Percentiles rank a stretch among this genome's conserved stretches.
Conservation (phyloP, 768 basidiomycete species). For the Leccinum sublutescens region DNA sequence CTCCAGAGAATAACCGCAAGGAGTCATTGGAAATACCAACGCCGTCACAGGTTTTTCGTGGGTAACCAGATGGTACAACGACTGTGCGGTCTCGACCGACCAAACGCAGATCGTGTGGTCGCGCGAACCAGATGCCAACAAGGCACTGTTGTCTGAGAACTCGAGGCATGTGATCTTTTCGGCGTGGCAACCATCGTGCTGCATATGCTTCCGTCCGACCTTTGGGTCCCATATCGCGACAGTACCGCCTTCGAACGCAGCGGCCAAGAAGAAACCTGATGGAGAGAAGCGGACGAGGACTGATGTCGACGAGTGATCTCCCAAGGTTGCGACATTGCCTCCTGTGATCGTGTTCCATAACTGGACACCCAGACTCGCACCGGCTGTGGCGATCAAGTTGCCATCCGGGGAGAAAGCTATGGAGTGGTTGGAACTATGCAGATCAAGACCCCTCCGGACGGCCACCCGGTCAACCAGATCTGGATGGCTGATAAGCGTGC, state of each 20-base stretch:
- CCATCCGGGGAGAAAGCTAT: conserved; percentile 16
- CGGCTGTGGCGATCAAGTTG: conserved; percentile 15
- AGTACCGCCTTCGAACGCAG: conserved; percentile 16
- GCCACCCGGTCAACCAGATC: neutral
- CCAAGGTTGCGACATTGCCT: conserved; percentile 20
- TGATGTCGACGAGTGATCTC: conserved; percentile 9
- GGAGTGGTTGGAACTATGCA: conserved; percentile 1
- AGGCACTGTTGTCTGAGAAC: conserved; percentile 13
- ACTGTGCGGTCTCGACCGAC: conserved; percentile 16
- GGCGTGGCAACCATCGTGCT: conserved; percentile 10
- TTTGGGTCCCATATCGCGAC: conserved; percentile 22
- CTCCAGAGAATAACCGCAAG: conserved; percentile 20
- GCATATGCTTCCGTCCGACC: conserved; percentile 18
- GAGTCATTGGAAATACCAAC: conserved; percentile 24
- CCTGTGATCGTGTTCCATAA: conserved; percentile 23
- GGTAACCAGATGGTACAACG: conserved; percentile 6
- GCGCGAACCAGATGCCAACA: conserved; percentile 20
- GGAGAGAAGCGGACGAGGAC: conserved; percentile 19
- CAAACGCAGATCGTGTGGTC: conserved; percentile 23
- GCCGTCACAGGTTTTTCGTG: conserved; percentile 21
- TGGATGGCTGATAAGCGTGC: neutral
- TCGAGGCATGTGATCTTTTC: conserved; percentile 18
- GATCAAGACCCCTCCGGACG: neutral
- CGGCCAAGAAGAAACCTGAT: conserved; percentile 20
- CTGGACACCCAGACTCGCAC: conserved; percentile 17